These are phyloP conservation scores for Blechomonas ayalai DNA, from an alignment of 208 protist species.

Conservation along the genomic window DNA sequence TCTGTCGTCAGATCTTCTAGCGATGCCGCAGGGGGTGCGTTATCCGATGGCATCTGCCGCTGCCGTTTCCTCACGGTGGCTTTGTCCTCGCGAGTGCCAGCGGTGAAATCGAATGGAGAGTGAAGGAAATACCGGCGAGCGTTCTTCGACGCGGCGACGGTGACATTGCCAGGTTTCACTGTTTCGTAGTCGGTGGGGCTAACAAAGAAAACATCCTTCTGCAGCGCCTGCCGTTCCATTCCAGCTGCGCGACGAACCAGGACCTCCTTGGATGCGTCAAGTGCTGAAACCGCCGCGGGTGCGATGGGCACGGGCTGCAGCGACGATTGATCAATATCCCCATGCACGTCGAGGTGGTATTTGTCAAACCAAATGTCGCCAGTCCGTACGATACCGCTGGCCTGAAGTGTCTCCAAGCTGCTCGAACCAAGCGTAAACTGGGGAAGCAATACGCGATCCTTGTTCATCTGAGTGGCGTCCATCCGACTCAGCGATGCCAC, in stretches of 20 bases:
- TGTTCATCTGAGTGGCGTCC: not conserved
- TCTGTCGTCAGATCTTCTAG: not conserved
- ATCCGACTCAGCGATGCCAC: slow-evolving; percentile 2
- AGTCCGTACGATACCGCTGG: slow-evolving; percentile 9
- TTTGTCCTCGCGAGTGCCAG: not conserved
- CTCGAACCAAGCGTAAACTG: slow-evolving; percentile 21
- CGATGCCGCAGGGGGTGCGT: not conserved
- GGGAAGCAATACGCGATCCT: slow-evolving; percentile 9
- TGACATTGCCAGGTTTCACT: slow-evolving; percentile 35
- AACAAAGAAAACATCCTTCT: slow-evolving; percentile 29
- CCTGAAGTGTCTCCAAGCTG: slow-evolving; percentile 17
- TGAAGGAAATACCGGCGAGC: slow-evolving; percentile 42
- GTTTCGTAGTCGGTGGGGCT: slow-evolving; percentile 26
- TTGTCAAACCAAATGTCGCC: slow-evolving; percentile 38
- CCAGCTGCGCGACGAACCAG: slow-evolving; percentile 7
- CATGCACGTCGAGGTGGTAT: slow-evolving; percentile 54
- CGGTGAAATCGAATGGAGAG: slow-evolving; percentile 36
- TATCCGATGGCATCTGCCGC: not conserved
- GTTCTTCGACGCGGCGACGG: slow-evolving; percentile 35
- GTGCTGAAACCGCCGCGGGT: slow-evolving; percentile 14
- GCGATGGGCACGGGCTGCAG: slow-evolving; percentile 27
- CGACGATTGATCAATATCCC: slow-evolving; percentile 32
- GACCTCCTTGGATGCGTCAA: slow-evolving; percentile 20
- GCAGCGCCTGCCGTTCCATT: slow-evolving; percentile 12
- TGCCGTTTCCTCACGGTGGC: not conserved